A percentile compares a stretch with the other conserved stretches of the same genome.
phyloP scores from a whole-genome alignment of 2,329 filamentous ascomycete species.

The Pseudomassariella vexata region DNA sequence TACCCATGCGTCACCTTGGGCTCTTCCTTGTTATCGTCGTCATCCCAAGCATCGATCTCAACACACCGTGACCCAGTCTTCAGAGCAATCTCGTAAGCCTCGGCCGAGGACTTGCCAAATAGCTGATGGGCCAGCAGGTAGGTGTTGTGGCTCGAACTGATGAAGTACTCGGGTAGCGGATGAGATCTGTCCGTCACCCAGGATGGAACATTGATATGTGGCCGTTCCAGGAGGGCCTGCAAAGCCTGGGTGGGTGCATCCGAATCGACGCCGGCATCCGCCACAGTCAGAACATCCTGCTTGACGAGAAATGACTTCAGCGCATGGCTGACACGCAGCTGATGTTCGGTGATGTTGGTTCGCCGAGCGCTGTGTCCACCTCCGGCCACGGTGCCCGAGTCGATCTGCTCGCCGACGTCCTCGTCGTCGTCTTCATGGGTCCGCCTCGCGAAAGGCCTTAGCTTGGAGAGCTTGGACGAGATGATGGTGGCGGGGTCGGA shows the following conservation, averaged over 20 bases:
- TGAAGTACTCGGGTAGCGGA: conserved; percentile 63
- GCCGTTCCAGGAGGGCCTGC: conserved; percentile 45
- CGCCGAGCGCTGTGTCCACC: conserved; percentile 50
- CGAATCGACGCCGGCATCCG: conserved; percentile 39
- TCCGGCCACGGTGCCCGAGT: conserved; percentile 46
- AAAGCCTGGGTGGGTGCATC: conserved; percentile 40
- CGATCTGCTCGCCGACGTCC: conserved; percentile 46
- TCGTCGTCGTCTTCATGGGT: conserved; percentile 36
- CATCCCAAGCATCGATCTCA: conserved; percentile 70
- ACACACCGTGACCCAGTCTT: conserved; percentile 61
- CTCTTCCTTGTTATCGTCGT: conserved; percentile 52
- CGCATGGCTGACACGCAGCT: conserved; percentile 54
- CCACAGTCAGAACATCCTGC: conserved; percentile 41
- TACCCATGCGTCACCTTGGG: conserved; percentile 68
- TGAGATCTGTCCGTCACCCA: conserved; percentile 51
- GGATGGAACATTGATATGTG: conserved; percentile 51
- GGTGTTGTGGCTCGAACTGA: conserved; percentile 70
- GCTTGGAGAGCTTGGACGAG: conserved; percentile 24
- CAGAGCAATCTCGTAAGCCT: conserved; percentile 58
- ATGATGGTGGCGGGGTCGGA: conserved; percentile 15
- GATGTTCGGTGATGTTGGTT: conserved; percentile 40
- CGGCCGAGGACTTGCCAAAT: conserved; percentile 55
- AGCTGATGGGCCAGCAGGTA: conserved; percentile 67
- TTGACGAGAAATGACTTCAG: conserved; percentile 49
- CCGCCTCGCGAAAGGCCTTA: conserved; percentile 31